Conservation (phyloP, 2,329 filamentous ascomycete species). For the Emergomyces pasteurianus region DNA sequence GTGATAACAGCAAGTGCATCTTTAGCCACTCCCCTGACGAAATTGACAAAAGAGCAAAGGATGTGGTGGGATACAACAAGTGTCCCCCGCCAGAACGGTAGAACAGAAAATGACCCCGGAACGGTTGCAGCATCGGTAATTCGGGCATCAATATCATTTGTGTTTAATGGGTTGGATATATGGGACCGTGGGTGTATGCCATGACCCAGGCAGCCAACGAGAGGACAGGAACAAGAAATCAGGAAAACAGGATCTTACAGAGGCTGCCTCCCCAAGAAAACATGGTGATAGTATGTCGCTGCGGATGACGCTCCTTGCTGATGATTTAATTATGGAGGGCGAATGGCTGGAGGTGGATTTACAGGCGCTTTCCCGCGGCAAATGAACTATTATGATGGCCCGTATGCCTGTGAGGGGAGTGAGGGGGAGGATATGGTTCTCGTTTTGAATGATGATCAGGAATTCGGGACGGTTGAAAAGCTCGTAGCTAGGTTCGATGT, state of each 20-base stretch:
- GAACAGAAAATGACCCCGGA: too few relatives aligned
- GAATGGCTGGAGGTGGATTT: neutral
- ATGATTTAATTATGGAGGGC: slow-evolving; percentile 2
- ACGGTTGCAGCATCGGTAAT: neutral
- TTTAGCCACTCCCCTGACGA: neutral
- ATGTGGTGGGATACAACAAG: too few relatives aligned
- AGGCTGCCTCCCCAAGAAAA: slow-evolving; percentile 12
- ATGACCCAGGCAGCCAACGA: neutral
- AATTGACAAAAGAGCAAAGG: neutral
- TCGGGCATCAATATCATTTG: neutral
- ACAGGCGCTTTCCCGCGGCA: neutral
- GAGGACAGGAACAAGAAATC: neutral
- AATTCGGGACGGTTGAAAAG: neutral
- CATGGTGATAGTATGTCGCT: slow-evolving; percentile 4
- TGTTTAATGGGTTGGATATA: neutral
- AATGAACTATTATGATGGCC: neutral
- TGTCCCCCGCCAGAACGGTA: neutral
- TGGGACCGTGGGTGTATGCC: neutral
- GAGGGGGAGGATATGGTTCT: neutral
- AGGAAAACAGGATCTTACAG: slow-evolving; percentile 4
- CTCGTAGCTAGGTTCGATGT: neutral
- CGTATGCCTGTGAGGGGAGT: neutral
- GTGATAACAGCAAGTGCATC: neutral
- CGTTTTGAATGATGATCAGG: neutral
- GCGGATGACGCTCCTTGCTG: neutral